phyloP scores from a whole-genome alignment of 345 rosid genomes.

The Moricandia arvensis region DNA sequence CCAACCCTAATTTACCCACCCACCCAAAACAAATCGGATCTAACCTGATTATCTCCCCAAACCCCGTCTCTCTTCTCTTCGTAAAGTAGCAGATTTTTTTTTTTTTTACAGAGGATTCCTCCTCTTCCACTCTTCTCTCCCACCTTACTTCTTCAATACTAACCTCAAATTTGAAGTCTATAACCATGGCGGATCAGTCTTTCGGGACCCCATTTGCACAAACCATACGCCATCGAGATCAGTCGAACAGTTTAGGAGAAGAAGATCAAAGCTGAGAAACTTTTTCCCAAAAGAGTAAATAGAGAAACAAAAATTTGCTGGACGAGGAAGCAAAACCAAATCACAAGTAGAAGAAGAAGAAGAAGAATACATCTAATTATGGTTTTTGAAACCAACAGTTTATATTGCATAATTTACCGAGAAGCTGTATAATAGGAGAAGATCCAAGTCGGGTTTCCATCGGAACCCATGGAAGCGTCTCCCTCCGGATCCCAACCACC shows the following conservation, averaged over 20 bases:
- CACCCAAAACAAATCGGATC: too few relatives aligned
- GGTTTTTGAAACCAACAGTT: not conserved
- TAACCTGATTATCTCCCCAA: too few relatives aligned
- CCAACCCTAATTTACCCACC: too few relatives aligned
- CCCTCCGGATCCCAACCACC: slow-evolving; percentile 33
- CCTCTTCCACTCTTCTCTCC: too few relatives aligned
- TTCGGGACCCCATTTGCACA: not conserved
- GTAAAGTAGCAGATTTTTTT: too few relatives aligned
- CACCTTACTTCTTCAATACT: too few relatives aligned
- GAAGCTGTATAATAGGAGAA: not conserved
- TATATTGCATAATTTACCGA: not conserved
- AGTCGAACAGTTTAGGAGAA: not conserved
- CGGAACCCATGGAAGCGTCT: slow-evolving; percentile 44
- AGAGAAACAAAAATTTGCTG: not conserved
- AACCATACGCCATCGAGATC: not conserved
- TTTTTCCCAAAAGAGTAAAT: too few relatives aligned
- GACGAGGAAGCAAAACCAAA: not conserved
- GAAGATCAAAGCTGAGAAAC: too few relatives aligned
- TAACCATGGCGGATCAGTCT: too few relatives aligned
- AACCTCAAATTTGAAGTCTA: too few relatives aligned
- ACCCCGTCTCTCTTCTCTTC: too few relatives aligned
- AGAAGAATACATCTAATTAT: not conserved
- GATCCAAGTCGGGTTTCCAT: slow-evolving; percentile 20
- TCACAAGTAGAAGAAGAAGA: not conserved
- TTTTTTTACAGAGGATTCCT: too few relatives aligned